These are phyloP conservation scores for Malus hybrid DNA, from an alignment of 331 rosid genomes.

Conservation along the genomic window DNA sequence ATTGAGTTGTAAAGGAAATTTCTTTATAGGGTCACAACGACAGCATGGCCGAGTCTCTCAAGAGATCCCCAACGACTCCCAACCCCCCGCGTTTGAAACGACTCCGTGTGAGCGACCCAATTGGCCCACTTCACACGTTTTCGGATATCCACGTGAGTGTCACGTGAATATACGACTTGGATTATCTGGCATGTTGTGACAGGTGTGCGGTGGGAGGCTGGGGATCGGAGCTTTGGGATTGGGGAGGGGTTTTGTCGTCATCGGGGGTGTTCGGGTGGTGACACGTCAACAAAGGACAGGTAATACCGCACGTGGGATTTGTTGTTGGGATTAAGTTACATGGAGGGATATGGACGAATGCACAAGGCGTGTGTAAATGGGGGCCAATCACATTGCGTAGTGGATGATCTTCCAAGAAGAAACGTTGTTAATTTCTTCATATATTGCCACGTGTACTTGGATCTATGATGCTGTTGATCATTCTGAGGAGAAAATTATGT, in stretches of 20 bases:
- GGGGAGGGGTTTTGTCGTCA: too few relatives aligned
- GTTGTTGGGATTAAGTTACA: not conserved
- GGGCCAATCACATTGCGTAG: too few relatives aligned
- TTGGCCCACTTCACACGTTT: not conserved
- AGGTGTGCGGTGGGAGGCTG: not conserved
- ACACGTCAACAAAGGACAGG: constrained; percentile 12
- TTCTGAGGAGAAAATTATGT: too few relatives aligned
- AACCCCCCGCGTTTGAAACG: not conserved
- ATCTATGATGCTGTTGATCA: too few relatives aligned
- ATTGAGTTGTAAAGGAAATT: too few relatives aligned
- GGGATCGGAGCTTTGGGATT: not conserved
- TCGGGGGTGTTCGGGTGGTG: not conserved
- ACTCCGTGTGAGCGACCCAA: constrained; percentile 8
- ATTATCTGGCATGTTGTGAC: not conserved
- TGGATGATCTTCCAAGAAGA: too few relatives aligned
- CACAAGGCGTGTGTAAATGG: too few relatives aligned
- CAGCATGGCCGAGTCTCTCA: not conserved
- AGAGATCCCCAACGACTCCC: constrained; percentile 9
- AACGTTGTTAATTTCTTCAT: too few relatives aligned
- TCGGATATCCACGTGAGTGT: not conserved
- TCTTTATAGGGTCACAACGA: constrained; percentile 8
- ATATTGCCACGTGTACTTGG: too few relatives aligned
- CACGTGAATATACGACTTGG: not conserved
- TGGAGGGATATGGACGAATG: too few relatives aligned
- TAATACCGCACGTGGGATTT: not conserved